phyloP scores from a whole-genome alignment of 2,329 filamentous ascomycete genomes.

The Hypomyces perniciosus region DNA sequence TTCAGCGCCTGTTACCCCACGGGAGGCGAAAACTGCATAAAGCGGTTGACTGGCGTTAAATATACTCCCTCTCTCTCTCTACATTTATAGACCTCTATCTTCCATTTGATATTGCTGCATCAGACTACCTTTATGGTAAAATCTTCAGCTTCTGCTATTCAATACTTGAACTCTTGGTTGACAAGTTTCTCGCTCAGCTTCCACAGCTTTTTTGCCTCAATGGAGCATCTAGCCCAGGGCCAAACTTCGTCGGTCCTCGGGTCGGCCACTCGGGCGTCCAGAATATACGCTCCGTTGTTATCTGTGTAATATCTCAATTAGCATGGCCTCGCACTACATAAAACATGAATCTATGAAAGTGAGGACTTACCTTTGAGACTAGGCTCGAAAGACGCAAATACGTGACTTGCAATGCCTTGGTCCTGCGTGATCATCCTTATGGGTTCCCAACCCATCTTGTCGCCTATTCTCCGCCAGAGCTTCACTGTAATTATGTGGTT shows the following conservation, averaged over 20 bases:
- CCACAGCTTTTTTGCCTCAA: constrained; percentile 39
- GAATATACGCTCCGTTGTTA: constrained; percentile 26
- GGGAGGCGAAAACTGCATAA: no score
- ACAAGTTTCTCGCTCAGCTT: constrained; percentile 39
- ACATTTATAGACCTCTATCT: no score
- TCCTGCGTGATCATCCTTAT: constrained; percentile 16
- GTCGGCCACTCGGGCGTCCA: constrained; percentile 27
- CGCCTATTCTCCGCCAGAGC: background rate
- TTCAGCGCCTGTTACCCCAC: no score
- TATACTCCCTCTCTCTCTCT: no score
- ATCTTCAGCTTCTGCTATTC: no score
- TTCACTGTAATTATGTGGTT: background rate
- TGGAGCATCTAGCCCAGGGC: constrained; percentile 24
- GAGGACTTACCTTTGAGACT: constrained; percentile 19
- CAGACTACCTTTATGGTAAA: no score
- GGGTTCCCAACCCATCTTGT: constrained; percentile 16
- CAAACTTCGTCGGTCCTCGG: constrained; percentile 24
- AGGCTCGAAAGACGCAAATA: constrained; percentile 33
- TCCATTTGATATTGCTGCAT: no score
- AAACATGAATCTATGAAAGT: background rate
- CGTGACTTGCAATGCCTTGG: constrained; percentile 28
- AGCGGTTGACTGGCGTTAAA: no score
- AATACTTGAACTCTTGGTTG: constrained; percentile 32
- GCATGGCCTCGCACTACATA: background rate
- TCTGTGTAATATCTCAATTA: constrained; percentile 13